Evolutionary conservation across 2,329 filamentous ascomycete species (phyloP), one percentile per base, ranked within the genome.

Genomic region (Epichloe sibirici): DNA sequence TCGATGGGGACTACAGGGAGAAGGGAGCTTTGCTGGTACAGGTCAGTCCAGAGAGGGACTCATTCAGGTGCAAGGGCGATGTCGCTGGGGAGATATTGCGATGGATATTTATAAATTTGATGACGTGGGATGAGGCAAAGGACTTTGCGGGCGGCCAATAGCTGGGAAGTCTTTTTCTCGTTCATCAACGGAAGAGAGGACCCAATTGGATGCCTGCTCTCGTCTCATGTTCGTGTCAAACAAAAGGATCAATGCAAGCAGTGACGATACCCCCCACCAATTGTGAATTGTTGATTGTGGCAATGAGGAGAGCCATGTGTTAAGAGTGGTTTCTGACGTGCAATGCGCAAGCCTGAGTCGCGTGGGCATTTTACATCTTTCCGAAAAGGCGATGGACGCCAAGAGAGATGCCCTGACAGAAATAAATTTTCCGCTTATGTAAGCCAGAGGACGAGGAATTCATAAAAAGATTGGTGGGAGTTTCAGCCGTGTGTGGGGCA

Each of bases 91-190:
- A 54, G 28, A 28, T 54, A 46, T 12, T 54, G 34, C 49, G 53
- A 35, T 52, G 53, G 53, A 28, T 52, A 17, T 52, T 45, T 25
- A 43, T 54, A 13, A 49, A 49, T 35, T 52, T 54, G 12, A 54
- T 52, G 45, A 54, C 53, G 4, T 54, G 49, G 53, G 28, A 45
- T 35, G 45, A 54, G 25, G 49, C 53, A n/a, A 51, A 49, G 35
- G 37, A 25, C 8, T 44, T 51, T 25, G 48, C 48, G 11, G 35
- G 43, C 7, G 37, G 38, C 11, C 48, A 44, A 42, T 47, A 34
- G 15, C n/a, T 45, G 35, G 13, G 9, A n/a, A 9, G 13, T n/a
- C 23, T 25, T 12, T 3, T 28, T 7, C n/a, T 1, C 45, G 5
- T 17, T 12, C 28, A 31, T 31, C 28, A 9, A 31, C 28, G 3